Evolutionary conservation across 306 rosid genomes (phyloP), one percentile per base, ranked within the genome.

Genomic region (Rubus parviflorus): DNA sequence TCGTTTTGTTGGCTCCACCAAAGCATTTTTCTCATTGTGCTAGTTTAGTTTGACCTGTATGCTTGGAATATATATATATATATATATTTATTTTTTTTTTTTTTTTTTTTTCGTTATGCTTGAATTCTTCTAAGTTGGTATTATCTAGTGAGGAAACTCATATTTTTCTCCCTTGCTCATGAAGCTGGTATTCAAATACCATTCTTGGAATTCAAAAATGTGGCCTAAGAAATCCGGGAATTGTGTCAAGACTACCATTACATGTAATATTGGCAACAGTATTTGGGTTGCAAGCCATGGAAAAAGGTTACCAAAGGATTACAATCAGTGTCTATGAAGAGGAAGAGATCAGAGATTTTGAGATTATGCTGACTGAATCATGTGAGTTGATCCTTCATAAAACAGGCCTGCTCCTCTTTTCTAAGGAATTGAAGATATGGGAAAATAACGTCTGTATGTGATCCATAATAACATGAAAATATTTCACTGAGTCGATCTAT

Each of bases 401-500:
- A 54, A 72, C 30, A 38, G 15, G 20, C 3, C 4, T 14, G 42
- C 77, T 23, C 25, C 41, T 85, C 84, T 78, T 74, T 79, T 42
- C 48, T 64, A 51, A 91, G 90, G 73, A 77, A 61, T 73, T 72
- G 75, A 68, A 88, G 84, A 85, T 83, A 80, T 13, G 97, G 97
- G 83, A 91, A 93, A 78, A 91, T 81, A 61, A 47, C 43, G 67
- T 87, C 75, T 57, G 85, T 86, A 78, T 90, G 92, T 73, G 48
- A 80, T 80, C 97, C 98, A 77, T 87, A 93, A 75, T 91, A 87
- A 67, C 85, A 71, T 30, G 86, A 85, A 85, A 91, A 90, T 60
- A 91, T 91, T 72, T 81, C 72, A 77, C 51, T 68, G 46, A 88
- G 81, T 77, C 85, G 86, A 65, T 60, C 83, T 65, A 88, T 79